phyloP scores from a whole-genome alignment of 176 grass and related monocot genomes.

The Panicum miliaceum region DNA sequence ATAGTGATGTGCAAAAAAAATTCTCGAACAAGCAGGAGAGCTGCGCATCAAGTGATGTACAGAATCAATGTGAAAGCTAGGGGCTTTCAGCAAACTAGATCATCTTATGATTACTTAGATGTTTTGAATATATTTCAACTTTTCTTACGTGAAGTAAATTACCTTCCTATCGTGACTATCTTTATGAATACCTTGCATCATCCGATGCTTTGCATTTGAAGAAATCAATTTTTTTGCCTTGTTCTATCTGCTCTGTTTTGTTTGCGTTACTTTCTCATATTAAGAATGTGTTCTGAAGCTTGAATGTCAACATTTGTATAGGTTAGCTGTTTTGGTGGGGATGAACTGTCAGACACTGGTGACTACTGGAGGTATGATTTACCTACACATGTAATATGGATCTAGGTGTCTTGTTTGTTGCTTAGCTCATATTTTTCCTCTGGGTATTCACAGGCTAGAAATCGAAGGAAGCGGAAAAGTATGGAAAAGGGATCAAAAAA shows the following conservation, averaged over 20 bases:
- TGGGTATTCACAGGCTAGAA: constrained; percentile 59
- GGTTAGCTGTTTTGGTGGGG: constrained; percentile 82
- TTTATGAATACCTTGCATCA: background rate
- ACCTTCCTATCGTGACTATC: constrained; percentile 3
- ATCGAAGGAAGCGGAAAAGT: constrained; percentile 71
- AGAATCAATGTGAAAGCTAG: background rate
- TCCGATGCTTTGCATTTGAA: background rate
- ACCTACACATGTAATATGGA: constrained; percentile 5
- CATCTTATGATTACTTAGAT: background rate
- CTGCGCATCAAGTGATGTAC: background rate
- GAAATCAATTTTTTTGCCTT: background rate
- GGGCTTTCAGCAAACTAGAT: background rate
- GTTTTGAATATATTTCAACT: background rate
- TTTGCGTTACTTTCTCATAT: constrained; percentile 25
- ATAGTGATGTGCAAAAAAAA: background rate
- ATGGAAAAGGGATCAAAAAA: constrained; percentile 69
- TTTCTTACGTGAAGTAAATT: constrained; percentile 18
- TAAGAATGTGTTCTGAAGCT: background rate
- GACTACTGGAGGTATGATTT: constrained; percentile 70
- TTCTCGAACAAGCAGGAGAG: no score
- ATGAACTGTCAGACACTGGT: constrained; percentile 67
- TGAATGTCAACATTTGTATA: constrained; percentile 45
- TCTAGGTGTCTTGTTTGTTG: background rate
- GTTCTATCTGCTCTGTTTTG: constrained; percentile 2
- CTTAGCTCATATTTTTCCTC: constrained; percentile 9